Percentiles rank a stretch among this genome's conserved stretches.
These are phyloP conservation scores for Echria macrotheca DNA, from an alignment of 495 filamentous ascomycete species.

Conservation along the genomic window DNA sequence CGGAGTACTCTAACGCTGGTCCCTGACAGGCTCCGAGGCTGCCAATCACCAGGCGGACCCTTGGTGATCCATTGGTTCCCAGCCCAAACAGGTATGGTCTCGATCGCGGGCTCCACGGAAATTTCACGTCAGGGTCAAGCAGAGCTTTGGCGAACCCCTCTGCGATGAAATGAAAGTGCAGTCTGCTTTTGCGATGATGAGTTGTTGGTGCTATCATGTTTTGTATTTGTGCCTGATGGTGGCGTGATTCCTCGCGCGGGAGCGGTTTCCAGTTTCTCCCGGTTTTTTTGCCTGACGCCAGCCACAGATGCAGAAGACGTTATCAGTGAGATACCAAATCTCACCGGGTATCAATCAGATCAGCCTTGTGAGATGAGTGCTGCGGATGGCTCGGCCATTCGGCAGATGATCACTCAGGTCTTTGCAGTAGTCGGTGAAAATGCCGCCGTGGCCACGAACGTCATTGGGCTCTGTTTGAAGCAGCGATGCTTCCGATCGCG, in stretches of 20 bases:
- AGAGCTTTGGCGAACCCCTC: conserved; percentile 4
- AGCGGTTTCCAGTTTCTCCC: background rate
- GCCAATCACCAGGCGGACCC: conserved; percentile 2
- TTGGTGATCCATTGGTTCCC: background rate
- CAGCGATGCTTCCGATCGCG: too few species aligned
- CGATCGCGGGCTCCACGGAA: conserved; percentile 3
- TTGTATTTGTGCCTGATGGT: background rate
- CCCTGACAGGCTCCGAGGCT: background rate
- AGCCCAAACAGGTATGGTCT: conserved; percentile 3
- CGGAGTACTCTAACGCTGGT: background rate
- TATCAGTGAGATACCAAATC: too few species aligned
- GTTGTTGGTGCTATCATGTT: conserved; percentile 2
- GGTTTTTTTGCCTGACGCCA: background rate
- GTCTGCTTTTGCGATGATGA: too few species aligned
- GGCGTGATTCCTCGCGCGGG: background rate
- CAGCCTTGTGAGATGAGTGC: too few species aligned
- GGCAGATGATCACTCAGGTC: background rate
- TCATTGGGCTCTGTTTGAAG: too few species aligned
- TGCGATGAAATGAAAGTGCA: background rate
- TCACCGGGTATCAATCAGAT: background rate
- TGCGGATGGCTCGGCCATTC: background rate
- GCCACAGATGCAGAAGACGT: background rate
- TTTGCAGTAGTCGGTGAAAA: too few species aligned
- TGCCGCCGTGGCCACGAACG: too few species aligned
- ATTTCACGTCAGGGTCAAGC: conserved; percentile 1